phyloP scores from a whole-genome alignment of 371 early-diverging fungal species.

The Batkoa obscura region DNA sequence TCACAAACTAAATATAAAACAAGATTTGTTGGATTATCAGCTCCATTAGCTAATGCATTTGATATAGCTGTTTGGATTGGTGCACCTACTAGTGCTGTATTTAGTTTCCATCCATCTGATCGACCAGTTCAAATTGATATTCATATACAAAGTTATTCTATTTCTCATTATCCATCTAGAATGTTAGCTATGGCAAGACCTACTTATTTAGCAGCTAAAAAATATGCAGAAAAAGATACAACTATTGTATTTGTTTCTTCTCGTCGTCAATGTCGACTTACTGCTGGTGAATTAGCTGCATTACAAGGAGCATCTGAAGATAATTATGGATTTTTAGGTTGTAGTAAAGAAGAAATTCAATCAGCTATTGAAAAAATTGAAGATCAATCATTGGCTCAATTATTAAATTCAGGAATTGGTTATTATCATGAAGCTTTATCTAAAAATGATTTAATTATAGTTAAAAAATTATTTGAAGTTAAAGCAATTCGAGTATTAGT shows the following conservation, averaged over 20 bases:
- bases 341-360: slow-evolving; percentile 36
- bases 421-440: slow-evolving; percentile 77
- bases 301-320: slow-evolving; percentile 61
- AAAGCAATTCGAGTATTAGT: slow-evolving; percentile 78
- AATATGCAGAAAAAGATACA: slow-evolving; percentile 39
- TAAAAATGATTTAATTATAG: slow-evolving; percentile 44
- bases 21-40: slow-evolving; percentile 78
- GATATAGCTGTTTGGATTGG: slow-evolving; percentile 96
- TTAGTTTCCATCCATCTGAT: slow-evolving; percentile 87
- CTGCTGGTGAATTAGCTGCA: slow-evolving; percentile 67
- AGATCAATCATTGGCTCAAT: slow-evolving; percentile 51
- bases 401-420: slow-evolving; percentile 67
- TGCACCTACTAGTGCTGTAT: slow-evolving; percentile 46
- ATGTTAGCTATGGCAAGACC: slow-evolving; percentile 91
- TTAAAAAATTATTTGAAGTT: slow-evolving; percentile 50
- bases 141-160: slow-evolving; percentile 75
- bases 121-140: slow-evolving; percentile 86
- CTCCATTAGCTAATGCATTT: slow-evolving; percentile 81
- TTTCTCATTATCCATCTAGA: slow-evolving; percentile 77
- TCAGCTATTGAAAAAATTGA: slow-evolving; percentile 35
- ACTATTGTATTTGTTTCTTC: slow-evolving; percentile 81
- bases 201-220: slow-evolving; percentile 52
- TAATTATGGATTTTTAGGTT: slow-evolving; percentile 33
- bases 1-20: slow-evolving; percentile 55
- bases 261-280: slow-evolving; percentile 73